These are phyloP conservation scores for Nematocida major DNA, from an alignment of 371 early-diverging fungal species.

Conservation along the genomic window DNA sequence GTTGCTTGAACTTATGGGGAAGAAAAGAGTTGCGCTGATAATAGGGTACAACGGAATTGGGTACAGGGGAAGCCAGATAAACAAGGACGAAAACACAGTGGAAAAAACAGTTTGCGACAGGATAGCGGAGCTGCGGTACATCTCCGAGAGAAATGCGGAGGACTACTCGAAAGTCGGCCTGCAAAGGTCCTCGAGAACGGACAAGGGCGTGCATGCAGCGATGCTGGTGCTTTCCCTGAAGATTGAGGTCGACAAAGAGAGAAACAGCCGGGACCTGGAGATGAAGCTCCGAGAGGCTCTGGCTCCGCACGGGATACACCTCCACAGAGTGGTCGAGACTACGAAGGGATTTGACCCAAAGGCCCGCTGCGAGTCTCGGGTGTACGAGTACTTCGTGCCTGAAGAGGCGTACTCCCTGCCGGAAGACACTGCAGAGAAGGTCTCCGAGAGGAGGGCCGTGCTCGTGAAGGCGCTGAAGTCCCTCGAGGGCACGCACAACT, in stretches of 20 bases:
- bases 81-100: slow-evolving; percentile 58
- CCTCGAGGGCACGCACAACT: slow-evolving; percentile 80
- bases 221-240: slow-evolving; percentile 84
- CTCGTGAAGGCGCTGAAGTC: slow-evolving; percentile 68
- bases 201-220: slow-evolving; percentile 97
- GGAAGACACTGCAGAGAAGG: slow-evolving; percentile 15
- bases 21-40: slow-evolving; percentile 58
- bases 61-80: slow-evolving; percentile 62
- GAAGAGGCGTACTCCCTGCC: neutral
- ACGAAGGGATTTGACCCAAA: slow-evolving; percentile 79
- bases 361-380: slow-evolving; percentile 76
- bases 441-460: neutral
- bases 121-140: slow-evolving; percentile 19
- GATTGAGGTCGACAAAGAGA: slow-evolving; percentile 53
- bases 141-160: slow-evolving; percentile 53
- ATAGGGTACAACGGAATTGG: slow-evolving; percentile 62
- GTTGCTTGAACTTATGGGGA: no score
- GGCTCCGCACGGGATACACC: slow-evolving; percentile 71
- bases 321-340: slow-evolving; percentile 69
- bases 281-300: slow-evolving; percentile 67
- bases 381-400: slow-evolving; percentile 92
- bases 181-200: slow-evolving; percentile 84
- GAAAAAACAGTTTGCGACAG: slow-evolving; percentile 57
- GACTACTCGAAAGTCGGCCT: slow-evolving; percentile 68
- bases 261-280: neutral